Percentiles rank a stretch among this genome's conserved stretches.
Evolutionary conservation across 2,329 filamentous ascomycete species (phyloP).

Genomic region (Laburnicola sp.): DNA sequence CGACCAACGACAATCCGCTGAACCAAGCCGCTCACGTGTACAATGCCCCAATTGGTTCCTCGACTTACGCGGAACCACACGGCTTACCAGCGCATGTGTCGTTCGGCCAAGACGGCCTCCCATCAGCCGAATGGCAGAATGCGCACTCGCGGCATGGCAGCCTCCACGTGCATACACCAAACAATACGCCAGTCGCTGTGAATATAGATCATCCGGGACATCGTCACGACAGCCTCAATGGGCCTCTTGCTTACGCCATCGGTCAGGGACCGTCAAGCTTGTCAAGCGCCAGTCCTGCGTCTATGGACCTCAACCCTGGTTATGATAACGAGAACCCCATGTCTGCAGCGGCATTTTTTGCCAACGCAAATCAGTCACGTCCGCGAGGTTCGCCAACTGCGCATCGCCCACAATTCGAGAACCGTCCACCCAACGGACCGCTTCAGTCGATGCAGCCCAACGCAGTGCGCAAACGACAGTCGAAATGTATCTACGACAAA

Average conservation of each 20-base stretch:
- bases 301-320: slow-evolving; percentile 39
- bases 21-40: slow-evolving; percentile 42
- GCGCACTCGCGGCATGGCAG: slow-evolving; percentile 49
- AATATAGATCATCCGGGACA: slow-evolving; percentile 34
- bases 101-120: slow-evolving; percentile 31
- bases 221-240: slow-evolving; percentile 41
- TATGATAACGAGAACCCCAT: slow-evolving; percentile 52
- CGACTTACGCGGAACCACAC: slow-evolving; percentile 28
- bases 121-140: slow-evolving; percentile 44
- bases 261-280: slow-evolving; percentile 60
- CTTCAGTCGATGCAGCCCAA: slow-evolving; percentile 39
- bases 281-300: slow-evolving; percentile 61
- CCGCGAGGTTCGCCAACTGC: slow-evolving; percentile 32
- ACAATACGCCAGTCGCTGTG: slow-evolving; percentile 46
- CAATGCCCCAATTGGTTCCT: slow-evolving; percentile 45
- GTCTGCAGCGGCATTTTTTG: slow-evolving; percentile 41
- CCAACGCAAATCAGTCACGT: slow-evolving; percentile 37
- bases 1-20: slow-evolving; percentile 62
- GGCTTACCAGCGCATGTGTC: slow-evolving; percentile 35
- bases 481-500: slow-evolving; percentile 80
- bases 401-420: slow-evolving; percentile 32
- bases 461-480: slow-evolving; percentile 54
- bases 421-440: slow-evolving; percentile 31
- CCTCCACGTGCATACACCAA: slow-evolving; percentile 48
- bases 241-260: slow-evolving; percentile 63